Percentiles rank a stretch among this genome's conserved stretches.
Evolutionary conservation across 2,329 filamentous ascomycete species (phyloP).

Genomic region (Rutstroemia sydowiana): DNA sequence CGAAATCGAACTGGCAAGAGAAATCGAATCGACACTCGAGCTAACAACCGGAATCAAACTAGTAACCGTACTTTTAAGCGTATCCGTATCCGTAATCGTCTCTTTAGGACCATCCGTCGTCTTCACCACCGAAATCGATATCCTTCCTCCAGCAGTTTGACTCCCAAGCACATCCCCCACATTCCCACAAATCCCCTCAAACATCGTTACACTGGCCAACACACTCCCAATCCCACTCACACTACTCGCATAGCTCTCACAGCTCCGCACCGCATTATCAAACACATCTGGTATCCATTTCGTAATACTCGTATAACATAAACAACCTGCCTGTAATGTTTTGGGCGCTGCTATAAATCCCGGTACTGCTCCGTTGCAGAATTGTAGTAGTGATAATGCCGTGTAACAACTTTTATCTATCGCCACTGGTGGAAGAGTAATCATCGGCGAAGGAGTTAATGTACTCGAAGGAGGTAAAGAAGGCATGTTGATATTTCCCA

Average conservation of each 20-base stretch:
- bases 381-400: not conserved
- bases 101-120: not conserved
- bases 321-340: not conserved
- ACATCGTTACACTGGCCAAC: not conserved
- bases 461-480: too few relatives aligned
- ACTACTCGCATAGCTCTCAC: not conserved
- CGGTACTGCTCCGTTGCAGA: not conserved
- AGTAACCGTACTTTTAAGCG: too few relatives aligned
- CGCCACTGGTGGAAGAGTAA: not conserved
- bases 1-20: too few relatives aligned
- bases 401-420: not conserved
- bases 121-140: not conserved
- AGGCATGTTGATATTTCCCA: not conserved
- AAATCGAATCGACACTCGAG: too few relatives aligned
- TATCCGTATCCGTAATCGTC: too few relatives aligned
- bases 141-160: not conserved
- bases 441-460: not conserved
- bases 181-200: slow-evolving; percentile 10
- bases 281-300: slow-evolving; percentile 3
- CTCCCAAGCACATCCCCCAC: slow-evolving; percentile 20
- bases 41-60: too few relatives aligned
- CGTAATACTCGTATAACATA: slow-evolving; percentile 5
- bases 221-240: not conserved
- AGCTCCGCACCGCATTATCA: not conserved
- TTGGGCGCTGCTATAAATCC: not conserved